These are phyloP conservation scores for Cucurbita ficifolia DNA, from an alignment of 306 rosid species.

Conservation along the genomic window DNA sequence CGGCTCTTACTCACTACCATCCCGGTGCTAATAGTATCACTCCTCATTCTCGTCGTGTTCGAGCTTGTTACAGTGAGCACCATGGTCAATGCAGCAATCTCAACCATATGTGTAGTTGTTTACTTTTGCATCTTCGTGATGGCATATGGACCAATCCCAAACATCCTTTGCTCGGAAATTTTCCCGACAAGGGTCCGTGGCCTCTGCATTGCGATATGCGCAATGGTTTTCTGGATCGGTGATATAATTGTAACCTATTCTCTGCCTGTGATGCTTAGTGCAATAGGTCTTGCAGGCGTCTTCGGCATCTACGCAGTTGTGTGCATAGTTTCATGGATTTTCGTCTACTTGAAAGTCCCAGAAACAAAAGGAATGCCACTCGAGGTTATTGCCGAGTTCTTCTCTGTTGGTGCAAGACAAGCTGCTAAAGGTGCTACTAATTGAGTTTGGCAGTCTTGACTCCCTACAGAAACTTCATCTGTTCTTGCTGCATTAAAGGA, in stretches of 20 bases:
- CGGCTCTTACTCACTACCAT: constrained; percentile 42
- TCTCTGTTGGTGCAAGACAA: constrained; percentile 48
- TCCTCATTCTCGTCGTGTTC: constrained; percentile 35
- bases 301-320: constrained; percentile 47
- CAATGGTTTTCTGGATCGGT: constrained; percentile 49
- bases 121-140: constrained; percentile 56
- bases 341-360: constrained; percentile 59
- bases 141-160: constrained; percentile 74
- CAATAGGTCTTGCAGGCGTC: constrained; percentile 48
- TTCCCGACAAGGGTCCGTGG: constrained; percentile 78
- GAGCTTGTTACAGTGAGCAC: constrained; percentile 23
- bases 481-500: background rate
- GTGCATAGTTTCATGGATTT: constrained; percentile 50
- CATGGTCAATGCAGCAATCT: constrained; percentile 39
- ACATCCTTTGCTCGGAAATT: constrained; percentile 65
- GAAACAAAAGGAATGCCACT: constrained; percentile 94
- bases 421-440: constrained; percentile 33
- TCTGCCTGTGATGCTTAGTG: constrained; percentile 40
- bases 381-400: constrained; percentile 71
- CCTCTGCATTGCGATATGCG: constrained; percentile 65
- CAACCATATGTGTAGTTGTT: constrained; percentile 41
- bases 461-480: background rate
- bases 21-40: constrained; percentile 52
- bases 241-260: constrained; percentile 67
- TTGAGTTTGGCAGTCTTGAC: background rate